A percentile compares a stretch with the other conserved stretches of the same genome.
Evolutionary conservation across 352 stramenopile genomes (phyloP).

Genomic region (Discostella stelligera): DNA sequence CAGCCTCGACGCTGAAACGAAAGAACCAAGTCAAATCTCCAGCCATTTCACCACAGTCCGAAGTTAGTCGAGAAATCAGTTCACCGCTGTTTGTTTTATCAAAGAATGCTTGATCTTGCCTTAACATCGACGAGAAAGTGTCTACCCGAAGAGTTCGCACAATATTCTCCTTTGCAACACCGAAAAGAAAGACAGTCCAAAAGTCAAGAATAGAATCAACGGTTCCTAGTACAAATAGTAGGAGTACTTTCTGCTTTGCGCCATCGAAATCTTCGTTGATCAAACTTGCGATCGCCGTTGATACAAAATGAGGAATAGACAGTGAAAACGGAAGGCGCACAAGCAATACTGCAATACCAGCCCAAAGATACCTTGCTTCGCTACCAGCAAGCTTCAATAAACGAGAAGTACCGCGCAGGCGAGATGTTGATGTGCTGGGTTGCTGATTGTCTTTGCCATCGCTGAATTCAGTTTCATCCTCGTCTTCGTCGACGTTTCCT

Average conservation of each 20-base stretch:
- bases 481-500: neutral
- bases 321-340: conserved; percentile 83
- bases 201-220: conserved; percentile 81
- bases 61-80: conserved; percentile 77
- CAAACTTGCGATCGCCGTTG: conserved; percentile 70
- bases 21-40: conserved; percentile 85
- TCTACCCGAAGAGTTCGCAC: conserved; percentile 73
- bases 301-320: conserved; percentile 82
- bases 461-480: neutral
- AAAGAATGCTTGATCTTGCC: conserved; percentile 83
- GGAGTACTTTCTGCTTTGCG: conserved; percentile 73
- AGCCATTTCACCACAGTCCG: conserved; percentile 83
- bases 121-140: conserved; percentile 74
- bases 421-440: conserved; percentile 24
- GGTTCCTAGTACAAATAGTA: conserved; percentile 76
- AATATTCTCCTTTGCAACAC: conserved; percentile 80
- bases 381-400: conserved; percentile 73
- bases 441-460: neutral
- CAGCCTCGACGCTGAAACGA: conserved; percentile 81
- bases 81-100: conserved; percentile 76
- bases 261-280: conserved; percentile 56
- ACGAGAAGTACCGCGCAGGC: conserved; percentile 64
- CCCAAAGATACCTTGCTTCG: conserved; percentile 77
- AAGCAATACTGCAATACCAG: conserved; percentile 78
- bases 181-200: conserved; percentile 84